Evolutionary conservation across 2,329 filamentous ascomycete genomes (phyloP), one percentile per base, ranked within the genome.

Genomic region (Penicillium sp.): DNA sequence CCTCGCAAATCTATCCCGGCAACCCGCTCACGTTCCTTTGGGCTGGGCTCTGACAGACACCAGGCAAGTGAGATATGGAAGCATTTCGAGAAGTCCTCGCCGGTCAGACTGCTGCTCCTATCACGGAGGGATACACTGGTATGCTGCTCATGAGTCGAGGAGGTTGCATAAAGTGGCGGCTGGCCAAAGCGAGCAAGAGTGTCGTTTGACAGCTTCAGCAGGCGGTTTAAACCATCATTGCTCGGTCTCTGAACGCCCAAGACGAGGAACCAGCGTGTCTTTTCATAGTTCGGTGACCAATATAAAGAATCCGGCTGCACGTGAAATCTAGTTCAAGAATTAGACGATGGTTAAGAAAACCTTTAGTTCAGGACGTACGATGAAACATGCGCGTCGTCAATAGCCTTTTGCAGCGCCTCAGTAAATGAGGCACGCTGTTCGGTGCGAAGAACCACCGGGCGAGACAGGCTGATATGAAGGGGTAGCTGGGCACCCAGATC

Each of bases 21-120:
- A 21, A 68, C 51, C 24, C 61, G 61, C 43, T 65, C 54, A 15
- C 62, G 60, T 13, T 77, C 61, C 31, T 77, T 73, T 3, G 70
- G 51, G 6, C 67, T 72, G 0, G 81, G 82, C 37, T 72, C 65
- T 9, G 74, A 68, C 54, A 91, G 75, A 1, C 80, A 85, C 93
- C 91, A 97, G 0, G 85, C 93, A 49, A 98, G 81, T 40, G 89
- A 95, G 52, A 97, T 73, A 68, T 98, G 93, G 63, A 96, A 96
- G 21, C 78, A 80, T 43, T 75, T 67, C 4, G 77, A 76, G 47
- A 67, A 66, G 57, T 81, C 75, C 31, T 61, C 48, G 7, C 59
- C 31, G 21, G 49, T 22, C 10, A 60, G 57, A 17, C 26, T 29
- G 28, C 28, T 37, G 12, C 28, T 45, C 17, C 19, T 19, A 12